These are phyloP conservation scores for Margaritispora aquatica DNA, from an alignment of 495 filamentous ascomycete genomes.

Conservation along the genomic window DNA sequence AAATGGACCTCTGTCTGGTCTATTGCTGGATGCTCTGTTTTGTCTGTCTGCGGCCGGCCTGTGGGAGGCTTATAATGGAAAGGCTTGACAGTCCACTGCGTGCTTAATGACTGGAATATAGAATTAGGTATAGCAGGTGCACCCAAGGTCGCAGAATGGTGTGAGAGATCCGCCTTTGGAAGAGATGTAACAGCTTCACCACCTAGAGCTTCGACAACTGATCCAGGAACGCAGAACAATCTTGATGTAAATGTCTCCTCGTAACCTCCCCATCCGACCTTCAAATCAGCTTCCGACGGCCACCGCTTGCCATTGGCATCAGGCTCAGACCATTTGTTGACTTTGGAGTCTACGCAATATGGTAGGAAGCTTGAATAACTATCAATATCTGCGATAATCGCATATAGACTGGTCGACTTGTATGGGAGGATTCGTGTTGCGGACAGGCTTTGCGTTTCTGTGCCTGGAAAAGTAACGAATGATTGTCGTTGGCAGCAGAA, in stretches of 20 bases:
- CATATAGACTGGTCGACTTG: slow-evolving; percentile 61
- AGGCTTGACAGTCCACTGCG: slow-evolving; percentile 63
- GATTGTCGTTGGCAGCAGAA: neutral
- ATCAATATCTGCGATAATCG: slow-evolving; percentile 75
- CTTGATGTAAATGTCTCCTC: slow-evolving; percentile 73
- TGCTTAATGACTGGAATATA: slow-evolving; percentile 70
- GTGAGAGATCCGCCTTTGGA: slow-evolving; percentile 26
- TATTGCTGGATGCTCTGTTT: slow-evolving; percentile 21
- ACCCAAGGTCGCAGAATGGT: slow-evolving; percentile 23
- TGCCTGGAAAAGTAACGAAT: slow-evolving; percentile 35
- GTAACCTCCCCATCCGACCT: slow-evolving; percentile 76
- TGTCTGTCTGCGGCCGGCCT: slow-evolving; percentile 27
- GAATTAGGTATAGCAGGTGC: slow-evolving; percentile 29
- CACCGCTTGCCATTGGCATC: slow-evolving; percentile 33
- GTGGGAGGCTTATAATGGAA: slow-evolving; percentile 24
- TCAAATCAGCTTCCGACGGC: slow-evolving; percentile 72
- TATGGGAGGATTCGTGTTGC: slow-evolving; percentile 79
- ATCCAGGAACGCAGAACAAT: slow-evolving; percentile 63
- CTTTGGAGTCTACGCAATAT: slow-evolving; percentile 66
- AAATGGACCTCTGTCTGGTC: slow-evolving; percentile 66
- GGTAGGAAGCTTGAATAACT: slow-evolving; percentile 80
- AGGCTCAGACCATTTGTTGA: slow-evolving; percentile 50
- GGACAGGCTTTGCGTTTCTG: slow-evolving; percentile 50
- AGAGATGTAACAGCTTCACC: slow-evolving; percentile 48
- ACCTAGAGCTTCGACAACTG: slow-evolving; percentile 71